Base-by-base conservation (phyloP, 139 green algal species). In the Yamagishiella unicocca region DNA sequence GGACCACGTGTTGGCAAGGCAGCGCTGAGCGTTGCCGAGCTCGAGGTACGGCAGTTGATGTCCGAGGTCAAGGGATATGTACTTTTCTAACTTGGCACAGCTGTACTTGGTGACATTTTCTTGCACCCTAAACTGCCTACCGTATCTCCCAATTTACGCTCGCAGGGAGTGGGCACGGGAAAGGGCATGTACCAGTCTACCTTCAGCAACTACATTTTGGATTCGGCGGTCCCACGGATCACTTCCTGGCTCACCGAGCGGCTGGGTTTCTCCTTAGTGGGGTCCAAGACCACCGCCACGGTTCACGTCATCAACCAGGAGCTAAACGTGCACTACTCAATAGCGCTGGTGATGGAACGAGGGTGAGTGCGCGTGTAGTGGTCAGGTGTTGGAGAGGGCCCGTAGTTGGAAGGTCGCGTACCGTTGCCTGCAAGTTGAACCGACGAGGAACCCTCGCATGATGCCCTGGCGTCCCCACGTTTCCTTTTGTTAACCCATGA, bases 261-360 rank as follows among this genome's bases (percentile, higher is more conserved):
- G 17, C 31, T 46, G 10, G 74, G 74, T 50, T 82, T 82, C 74
- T 24, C 1, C 4, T 31, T 68, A 50, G 74, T n/a, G n/a, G 46
- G n/a, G n/a, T 25, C 46, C 45, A 67, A 68, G 46, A 46, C 74
- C 74, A 82, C n/a, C 74, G 74, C 74, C 74, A 68, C 46, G 1
- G 31, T 82, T n/a, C 74, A 82, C 74, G 46, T 82, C 46, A 67
- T 82, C 46, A 46, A 82, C 45, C 46, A 67, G n/a, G 25, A 67
- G 74, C 74, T 82, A 46, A 82, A 82, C 46, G 53, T 82, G 31
- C 74, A 82, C 46, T 82, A 82, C 74, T 46, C 46, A 12, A 68
- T 82, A n/a, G 46, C 74, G 33, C 46, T 82, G 46, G 66, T 35
- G 33, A 74, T 74, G 66, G 66, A 45, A 12, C 35, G 64, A 29